Conservation (phyloP, 2,329 filamentous ascomycete genomes). For the Anthostomella pinea region DNA sequence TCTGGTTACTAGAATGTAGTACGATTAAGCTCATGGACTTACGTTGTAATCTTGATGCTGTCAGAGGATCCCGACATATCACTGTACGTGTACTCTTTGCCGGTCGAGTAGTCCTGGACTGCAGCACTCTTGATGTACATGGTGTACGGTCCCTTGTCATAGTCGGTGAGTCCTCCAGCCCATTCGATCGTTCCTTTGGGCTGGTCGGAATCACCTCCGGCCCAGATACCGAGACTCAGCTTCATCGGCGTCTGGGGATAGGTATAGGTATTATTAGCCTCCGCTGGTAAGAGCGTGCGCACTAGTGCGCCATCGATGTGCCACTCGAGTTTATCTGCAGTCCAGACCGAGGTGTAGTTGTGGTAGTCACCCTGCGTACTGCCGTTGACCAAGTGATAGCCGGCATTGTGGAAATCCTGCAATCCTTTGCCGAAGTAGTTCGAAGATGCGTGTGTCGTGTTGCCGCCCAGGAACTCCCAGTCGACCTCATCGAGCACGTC, state of each 20-base stretch:
- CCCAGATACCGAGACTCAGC: slow-evolving; percentile 65
- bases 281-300: slow-evolving; percentile 59
- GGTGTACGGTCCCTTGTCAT: slow-evolving; percentile 61
- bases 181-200: slow-evolving; percentile 60
- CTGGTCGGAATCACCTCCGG: slow-evolving; percentile 56
- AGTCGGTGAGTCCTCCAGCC: slow-evolving; percentile 70
- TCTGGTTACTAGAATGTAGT: not conserved
- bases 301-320: slow-evolving; percentile 66
- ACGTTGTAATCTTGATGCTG: slow-evolving; percentile 59
- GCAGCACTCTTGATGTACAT: slow-evolving; percentile 67
- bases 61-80: slow-evolving; percentile 60
- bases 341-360: slow-evolving; percentile 78
- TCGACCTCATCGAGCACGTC: slow-evolving; percentile 86
- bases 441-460: slow-evolving; percentile 60
- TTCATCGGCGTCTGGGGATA: slow-evolving; percentile 79
- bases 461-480: slow-evolving; percentile 75
- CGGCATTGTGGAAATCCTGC: slow-evolving; percentile 61
- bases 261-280: slow-evolving; percentile 59
- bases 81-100: slow-evolving; percentile 63
- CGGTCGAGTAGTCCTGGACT: slow-evolving; percentile 57
- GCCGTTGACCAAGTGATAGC: slow-evolving; percentile 52
- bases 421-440: slow-evolving; percentile 80
- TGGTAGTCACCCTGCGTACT: slow-evolving; percentile 61
- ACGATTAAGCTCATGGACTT: slow-evolving; percentile 35
- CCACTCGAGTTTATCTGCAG: slow-evolving; percentile 62